These are phyloP conservation scores for Pulchroboletus neoregius DNA, from an alignment of 1,284 basidiomycete genomes.

Conservation along the genomic window DNA sequence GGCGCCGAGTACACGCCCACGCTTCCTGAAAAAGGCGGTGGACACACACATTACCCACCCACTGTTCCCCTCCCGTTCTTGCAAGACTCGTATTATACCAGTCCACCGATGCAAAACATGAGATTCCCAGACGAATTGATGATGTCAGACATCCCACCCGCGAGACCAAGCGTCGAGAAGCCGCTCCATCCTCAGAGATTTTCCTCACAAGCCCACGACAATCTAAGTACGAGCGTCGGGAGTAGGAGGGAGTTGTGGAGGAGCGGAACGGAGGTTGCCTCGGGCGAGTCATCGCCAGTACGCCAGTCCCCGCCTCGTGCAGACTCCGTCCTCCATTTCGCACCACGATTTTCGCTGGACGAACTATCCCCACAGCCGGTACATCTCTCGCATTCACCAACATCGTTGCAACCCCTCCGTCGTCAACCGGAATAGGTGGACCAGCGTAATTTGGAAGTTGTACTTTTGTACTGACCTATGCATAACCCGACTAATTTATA, in stretches of 20 bases:
- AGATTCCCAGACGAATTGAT: slow-evolving; percentile 17
- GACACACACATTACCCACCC: slow-evolving; percentile 2
- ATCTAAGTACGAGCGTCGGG: slow-evolving; percentile 13
- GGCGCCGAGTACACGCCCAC: slow-evolving; percentile 19
- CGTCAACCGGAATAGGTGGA: slow-evolving; percentile 18
- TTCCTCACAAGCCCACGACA: slow-evolving; percentile 13
- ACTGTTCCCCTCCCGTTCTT: slow-evolving; percentile 11
- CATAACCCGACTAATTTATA: slow-evolving; percentile 13
- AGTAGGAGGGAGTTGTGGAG: slow-evolving; percentile 22
- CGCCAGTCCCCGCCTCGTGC: slow-evolving; percentile 4
- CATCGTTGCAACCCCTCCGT: slow-evolving; percentile 22
- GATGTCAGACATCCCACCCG: slow-evolving; percentile 12
- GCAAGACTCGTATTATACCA: slow-evolving; percentile 15
- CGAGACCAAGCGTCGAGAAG: slow-evolving; percentile 18
- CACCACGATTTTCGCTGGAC: slow-evolving; percentile 13
- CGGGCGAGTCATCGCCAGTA: slow-evolving; percentile 1
- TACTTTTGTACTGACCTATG: slow-evolving; percentile 6
- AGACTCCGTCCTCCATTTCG: slow-evolving; percentile 12
- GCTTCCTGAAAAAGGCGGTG: slow-evolving; percentile 19
- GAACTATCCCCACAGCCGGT: slow-evolving; percentile 1
- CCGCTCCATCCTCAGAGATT: slow-evolving; percentile 21
- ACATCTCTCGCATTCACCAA: slow-evolving; percentile 4
- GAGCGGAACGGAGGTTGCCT: slow-evolving; percentile 10
- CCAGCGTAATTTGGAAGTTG: slow-evolving; percentile 5
- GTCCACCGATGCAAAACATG: slow-evolving; percentile 9